phyloP scores from a whole-genome alignment of 2,329 filamentous ascomycete genomes.

The Incumbomyces delicatus region DNA sequence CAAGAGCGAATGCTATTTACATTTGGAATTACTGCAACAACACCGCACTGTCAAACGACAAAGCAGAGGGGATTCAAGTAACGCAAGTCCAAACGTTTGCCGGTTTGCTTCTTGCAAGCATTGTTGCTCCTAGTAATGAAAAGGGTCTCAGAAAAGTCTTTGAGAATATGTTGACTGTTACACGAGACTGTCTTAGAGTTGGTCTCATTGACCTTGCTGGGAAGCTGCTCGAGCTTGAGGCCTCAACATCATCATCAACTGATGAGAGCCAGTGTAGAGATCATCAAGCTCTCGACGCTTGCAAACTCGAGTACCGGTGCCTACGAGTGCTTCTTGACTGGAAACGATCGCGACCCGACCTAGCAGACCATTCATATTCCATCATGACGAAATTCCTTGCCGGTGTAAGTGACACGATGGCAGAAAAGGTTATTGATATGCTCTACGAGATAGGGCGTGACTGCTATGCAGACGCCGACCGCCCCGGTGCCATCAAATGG shows the following conservation, averaged over 20 bases:
- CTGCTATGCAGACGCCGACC: constrained; percentile 34
- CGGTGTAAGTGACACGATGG: constrained; percentile 36
- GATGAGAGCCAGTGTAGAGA: neutral
- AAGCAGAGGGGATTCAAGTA: neutral
- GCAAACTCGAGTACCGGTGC: neutral
- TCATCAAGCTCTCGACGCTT: neutral
- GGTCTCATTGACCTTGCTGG: constrained; percentile 48
- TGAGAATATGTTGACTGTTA: constrained; percentile 58
- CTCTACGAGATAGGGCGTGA: constrained; percentile 63
- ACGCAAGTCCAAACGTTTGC: constrained; percentile 42
- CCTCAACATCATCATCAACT: constrained; percentile 37
- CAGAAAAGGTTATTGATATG: constrained; percentile 56
- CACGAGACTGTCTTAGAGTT: constrained; percentile 48
- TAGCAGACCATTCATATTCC: constrained; percentile 67
- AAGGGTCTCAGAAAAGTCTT: constrained; percentile 45
- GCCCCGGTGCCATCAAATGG: constrained; percentile 55
- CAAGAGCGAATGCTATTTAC: neutral
- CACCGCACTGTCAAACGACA: neutral
- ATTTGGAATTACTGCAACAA: constrained; percentile 6
- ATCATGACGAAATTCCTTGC: constrained; percentile 40
- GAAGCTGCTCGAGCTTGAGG: constrained; percentile 54
- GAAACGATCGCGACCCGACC: constrained; percentile 61
- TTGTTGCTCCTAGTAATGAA: constrained; percentile 29
- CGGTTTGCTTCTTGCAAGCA: constrained; percentile 56
- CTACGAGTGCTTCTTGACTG: constrained; percentile 39